Evolutionary conservation across 2,329 filamentous ascomycete genomes (phyloP), one percentile per base, ranked within the genome.

Genomic region (Aspergillus hiratsukae): DNA sequence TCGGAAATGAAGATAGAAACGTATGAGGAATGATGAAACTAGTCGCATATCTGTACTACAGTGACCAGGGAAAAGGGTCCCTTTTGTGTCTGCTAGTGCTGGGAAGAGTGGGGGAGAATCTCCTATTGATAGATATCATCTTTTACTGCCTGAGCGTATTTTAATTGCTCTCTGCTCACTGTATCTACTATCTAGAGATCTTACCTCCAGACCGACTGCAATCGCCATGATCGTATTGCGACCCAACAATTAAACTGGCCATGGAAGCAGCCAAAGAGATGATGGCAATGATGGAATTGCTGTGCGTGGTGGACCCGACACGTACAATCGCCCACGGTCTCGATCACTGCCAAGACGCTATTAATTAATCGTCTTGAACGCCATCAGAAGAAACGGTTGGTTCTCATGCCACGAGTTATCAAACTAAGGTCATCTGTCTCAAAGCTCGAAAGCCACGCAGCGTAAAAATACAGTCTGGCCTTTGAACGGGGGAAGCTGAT

Each of bases 271-370:
- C 41, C 41, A 45, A 45, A 45, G n/a, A 45, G 19, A 45, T 45
- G 4, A 45, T 45, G 8, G 21, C n/a, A 11, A 21, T 45, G 19
- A 45, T 19, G 4, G 19, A n/a, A 45, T 19, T 37, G 31, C 14
- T 37, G 31, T 37, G 31, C 17, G 31, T 37, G 31, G 31, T 37
- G 31, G 31, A 37, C 31, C 31, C 31, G 31, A 17, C 41, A 45
- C 41, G 41, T 45, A 45, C 9, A 19, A 45, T 45, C 9, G 41
- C n/a, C 41, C 41, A 3, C 19, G 43, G 43, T 46, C 43, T 46
- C 19, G 43, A 46, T 46, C 43, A 5, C 11, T 58, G 37, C 54
- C 51, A 59, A 52, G 51, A 49, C 48, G 27, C 21, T 25, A 28
- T 43, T 25, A 40, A 55, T 17, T 7, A 25, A 53, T 23, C 21